These are phyloP conservation scores for Medicago arabica DNA, from an alignment of 306 rosid genomes.

Conservation along the genomic window DNA sequence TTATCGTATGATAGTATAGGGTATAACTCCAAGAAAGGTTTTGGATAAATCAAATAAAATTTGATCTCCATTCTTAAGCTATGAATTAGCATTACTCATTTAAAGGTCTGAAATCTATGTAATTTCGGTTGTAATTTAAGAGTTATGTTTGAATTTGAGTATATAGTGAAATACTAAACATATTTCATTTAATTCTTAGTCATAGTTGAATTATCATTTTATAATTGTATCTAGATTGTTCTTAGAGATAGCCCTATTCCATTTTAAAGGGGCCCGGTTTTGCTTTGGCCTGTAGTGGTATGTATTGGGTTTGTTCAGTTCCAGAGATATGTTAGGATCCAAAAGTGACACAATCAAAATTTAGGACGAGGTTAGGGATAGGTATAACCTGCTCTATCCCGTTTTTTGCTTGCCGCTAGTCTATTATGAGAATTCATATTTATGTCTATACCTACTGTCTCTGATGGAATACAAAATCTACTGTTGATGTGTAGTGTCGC, in stretches of 20 bases:
- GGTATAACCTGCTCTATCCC: neutral
- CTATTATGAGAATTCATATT: conserved; percentile 17
- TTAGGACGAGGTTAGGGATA: neutral
- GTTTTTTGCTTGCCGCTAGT: neutral
- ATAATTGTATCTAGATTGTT: neutral
- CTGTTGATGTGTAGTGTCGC: conserved; percentile 2
- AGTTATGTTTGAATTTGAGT: neutral
- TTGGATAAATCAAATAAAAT: neutral
- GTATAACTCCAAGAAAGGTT: conserved; percentile 3
- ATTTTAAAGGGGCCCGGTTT: no score
- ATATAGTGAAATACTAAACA: neutral
- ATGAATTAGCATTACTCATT: conserved; percentile 16
- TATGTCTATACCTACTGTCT: neutral
- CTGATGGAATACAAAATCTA: conserved; percentile 13
- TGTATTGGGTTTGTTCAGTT: neutral
- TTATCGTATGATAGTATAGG: neutral
- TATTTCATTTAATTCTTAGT: neutral
- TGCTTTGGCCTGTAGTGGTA: neutral
- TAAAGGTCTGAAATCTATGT: neutral
- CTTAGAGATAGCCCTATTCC: neutral
- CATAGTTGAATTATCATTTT: neutral
- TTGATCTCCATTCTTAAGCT: neutral
- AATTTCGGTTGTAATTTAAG: neutral
- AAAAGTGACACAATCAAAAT: neutral
- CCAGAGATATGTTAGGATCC: neutral